Evolutionary conservation across 1,284 basidiomycete species (phyloP).

Genomic region (Puccinia hordei): DNA sequence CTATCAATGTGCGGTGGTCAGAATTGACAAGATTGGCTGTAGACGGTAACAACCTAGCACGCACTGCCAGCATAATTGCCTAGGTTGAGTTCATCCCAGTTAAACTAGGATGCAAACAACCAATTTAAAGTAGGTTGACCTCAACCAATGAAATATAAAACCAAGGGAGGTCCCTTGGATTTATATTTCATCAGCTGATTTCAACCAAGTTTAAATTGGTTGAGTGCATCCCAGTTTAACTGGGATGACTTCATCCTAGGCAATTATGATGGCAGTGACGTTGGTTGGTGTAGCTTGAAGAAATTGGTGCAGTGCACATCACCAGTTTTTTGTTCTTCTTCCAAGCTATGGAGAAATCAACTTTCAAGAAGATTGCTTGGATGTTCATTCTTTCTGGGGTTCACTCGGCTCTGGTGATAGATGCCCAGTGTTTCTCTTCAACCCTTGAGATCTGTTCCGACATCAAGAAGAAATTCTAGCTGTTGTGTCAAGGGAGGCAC

Average conservation of each 20-base stretch:
- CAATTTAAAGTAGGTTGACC: no score
- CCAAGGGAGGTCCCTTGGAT: no score
- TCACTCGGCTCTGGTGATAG: not conserved
- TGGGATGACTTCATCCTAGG: no score
- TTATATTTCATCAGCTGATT: no score
- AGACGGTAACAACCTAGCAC: not conserved
- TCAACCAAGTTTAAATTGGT: no score
- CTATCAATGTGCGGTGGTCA: not conserved
- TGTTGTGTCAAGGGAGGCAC: not conserved
- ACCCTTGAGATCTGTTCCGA: not conserved
- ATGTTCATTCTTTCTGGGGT: not conserved
- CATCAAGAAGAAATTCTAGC: not conserved
- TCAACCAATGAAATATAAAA: no score
- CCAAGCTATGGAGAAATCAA: not conserved
- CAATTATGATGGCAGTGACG: no score
- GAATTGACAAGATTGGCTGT: not conserved
- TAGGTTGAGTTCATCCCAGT: no score
- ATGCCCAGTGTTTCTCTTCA: not conserved
- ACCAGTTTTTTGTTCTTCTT: not conserved
- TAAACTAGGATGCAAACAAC: no score
- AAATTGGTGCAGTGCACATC: not conserved
- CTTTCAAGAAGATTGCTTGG: not conserved
- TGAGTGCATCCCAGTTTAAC: no score
- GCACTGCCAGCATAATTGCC: no score
- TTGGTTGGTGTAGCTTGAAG: not conserved